Base-by-base conservation (phyloP, 139 green algal genomes). In the Ettlia oleoabundans region DNA sequence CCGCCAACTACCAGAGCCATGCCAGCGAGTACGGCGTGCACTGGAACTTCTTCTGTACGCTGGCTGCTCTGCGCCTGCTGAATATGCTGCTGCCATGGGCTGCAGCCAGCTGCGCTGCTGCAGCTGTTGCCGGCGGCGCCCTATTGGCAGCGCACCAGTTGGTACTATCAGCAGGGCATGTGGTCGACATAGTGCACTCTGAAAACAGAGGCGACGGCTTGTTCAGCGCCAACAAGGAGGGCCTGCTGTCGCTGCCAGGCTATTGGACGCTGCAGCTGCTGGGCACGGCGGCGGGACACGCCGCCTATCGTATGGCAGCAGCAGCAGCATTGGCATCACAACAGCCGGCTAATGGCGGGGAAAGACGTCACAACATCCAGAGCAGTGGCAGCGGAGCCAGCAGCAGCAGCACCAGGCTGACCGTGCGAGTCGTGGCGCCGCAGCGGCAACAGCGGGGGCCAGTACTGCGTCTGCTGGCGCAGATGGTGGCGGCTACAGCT, bases 11-110 rank as follows among this genome's bases (percentile, higher is more conserved):
- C 80, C 87, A 96, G 81, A 81, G 89, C 63, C 92, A 95, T 41
- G 90, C 93, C 19, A 87, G 90, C 32, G 94, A 99, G 89, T 98
- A 99, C 85, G 95, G 96, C 6, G 82, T 92, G 70, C 91, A 98
- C 81, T 99, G 96, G 96, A 99, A 99, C 88, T 99, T 99, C 82
- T 99, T 99, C 86, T 82, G 92, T 72, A 98, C 95, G 15, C 86
- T 98, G 6, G 95, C 94, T 0, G 86, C 76, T n/a, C 86, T 98
- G 24, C 78, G 69, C 6, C 62, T 90, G 52, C 42, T 90, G 58
- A 65, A 74, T 33, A 42, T 86, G 42, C 15, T 24, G 52, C 55
- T 85, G 32, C 42, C 88, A 2, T 19, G 38, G 26, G 75, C 74
- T 0, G 26, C 55, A 37, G 8, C 61, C 76, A 21, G 43, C 58